Evolutionary conservation across 2,329 filamentous ascomycete genomes (phyloP).

Genomic region (Colletotrichum lindemuthianum): DNA sequence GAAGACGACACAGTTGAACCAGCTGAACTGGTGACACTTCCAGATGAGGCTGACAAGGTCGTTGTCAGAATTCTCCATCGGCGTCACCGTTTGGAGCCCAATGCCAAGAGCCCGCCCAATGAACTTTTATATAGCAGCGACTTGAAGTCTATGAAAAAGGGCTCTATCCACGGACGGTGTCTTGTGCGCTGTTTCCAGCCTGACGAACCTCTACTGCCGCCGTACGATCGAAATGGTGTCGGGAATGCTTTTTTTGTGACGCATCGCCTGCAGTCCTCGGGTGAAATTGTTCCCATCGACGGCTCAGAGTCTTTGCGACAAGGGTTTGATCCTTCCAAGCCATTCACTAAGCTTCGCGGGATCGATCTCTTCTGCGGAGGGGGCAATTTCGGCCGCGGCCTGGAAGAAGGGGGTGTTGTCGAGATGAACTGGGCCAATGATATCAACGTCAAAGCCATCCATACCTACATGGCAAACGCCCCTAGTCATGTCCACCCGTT

Average conservation of each 20-base stretch:
- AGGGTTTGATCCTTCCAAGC: slow-evolving; percentile 60
- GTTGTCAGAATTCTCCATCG: slow-evolving; percentile 64
- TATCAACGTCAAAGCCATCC: slow-evolving; percentile 69
- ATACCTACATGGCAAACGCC: slow-evolving; percentile 78
- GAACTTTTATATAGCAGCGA: slow-evolving; percentile 67
- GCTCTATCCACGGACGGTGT: slow-evolving; percentile 65
- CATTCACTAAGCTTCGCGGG: slow-evolving; percentile 59
- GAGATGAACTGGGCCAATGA: slow-evolving; percentile 77
- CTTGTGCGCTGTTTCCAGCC: slow-evolving; percentile 64
- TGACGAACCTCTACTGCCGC: slow-evolving; percentile 61
- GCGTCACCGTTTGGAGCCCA: slow-evolving; percentile 52
- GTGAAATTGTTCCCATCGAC: slow-evolving; percentile 39
- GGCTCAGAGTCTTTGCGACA: slow-evolving; percentile 53
- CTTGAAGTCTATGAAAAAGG: slow-evolving; percentile 47
- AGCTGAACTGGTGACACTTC: slow-evolving; percentile 61
- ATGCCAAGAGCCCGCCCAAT: slow-evolving; percentile 56
- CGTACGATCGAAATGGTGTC: slow-evolving; percentile 73
- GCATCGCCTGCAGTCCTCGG: slow-evolving; percentile 40
- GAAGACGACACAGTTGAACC: slow-evolving; percentile 61
- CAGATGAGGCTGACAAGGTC: slow-evolving; percentile 43
- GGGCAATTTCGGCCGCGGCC: slow-evolving; percentile 79
- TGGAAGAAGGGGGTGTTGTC: slow-evolving; percentile 77
- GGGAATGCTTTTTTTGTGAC: slow-evolving; percentile 75
- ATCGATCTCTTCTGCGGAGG: slow-evolving; percentile 82
- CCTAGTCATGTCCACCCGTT: slow-evolving; percentile 62